These are phyloP conservation scores for Hansenula lynferdii DNA, from an alignment of 1,139 yeast species.

Conservation along the genomic window DNA sequence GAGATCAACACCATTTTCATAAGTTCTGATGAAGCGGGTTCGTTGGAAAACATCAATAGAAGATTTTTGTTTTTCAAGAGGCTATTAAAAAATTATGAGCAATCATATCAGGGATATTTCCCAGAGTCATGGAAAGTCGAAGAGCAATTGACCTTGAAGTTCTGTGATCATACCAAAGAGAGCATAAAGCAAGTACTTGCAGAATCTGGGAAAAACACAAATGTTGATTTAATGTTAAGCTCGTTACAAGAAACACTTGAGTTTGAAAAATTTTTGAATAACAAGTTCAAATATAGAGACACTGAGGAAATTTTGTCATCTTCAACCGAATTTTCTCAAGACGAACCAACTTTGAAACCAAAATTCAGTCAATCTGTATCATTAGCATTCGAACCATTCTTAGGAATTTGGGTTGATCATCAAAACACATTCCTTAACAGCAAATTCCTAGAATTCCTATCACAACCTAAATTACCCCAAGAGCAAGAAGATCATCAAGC, in stretches of 20 bases:
- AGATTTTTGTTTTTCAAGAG: conserved; percentile 79
- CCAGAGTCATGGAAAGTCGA: conserved; percentile 72
- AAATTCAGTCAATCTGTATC: conserved; percentile 42
- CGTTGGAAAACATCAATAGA: conserved; percentile 78
- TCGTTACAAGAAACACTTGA: conserved; percentile 64
- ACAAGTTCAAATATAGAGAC: conserved; percentile 38
- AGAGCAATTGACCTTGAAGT: conserved; percentile 51
- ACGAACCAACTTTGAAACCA: conserved; percentile 31
- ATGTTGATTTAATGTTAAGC: conserved; percentile 55
- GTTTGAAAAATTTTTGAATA: conserved; percentile 70
- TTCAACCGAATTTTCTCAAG: conserved; percentile 20
- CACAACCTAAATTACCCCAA: conserved; percentile 36
- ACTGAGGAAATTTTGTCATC: conserved; percentile 9
- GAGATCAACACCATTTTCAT: conserved; percentile 76
- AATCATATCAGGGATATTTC: conserved; percentile 49
- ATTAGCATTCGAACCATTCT: conserved; percentile 76
- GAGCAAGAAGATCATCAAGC: conserved; percentile 38
- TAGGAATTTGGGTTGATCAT: conserved; percentile 81
- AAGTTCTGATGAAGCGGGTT: conserved; percentile 86
- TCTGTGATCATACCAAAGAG: conserved; percentile 64
- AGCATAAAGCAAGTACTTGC: conserved; percentile 49
- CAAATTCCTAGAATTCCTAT: conserved; percentile 58
- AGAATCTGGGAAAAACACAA: conserved; percentile 29
- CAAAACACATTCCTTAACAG: conserved; percentile 63
- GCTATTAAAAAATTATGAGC: conserved; percentile 55